Percentiles rank a stretch among this genome's conserved stretches.
phyloP scores from a whole-genome alignment of 2,329 filamentous ascomycete species.

The Alternaria sp. region DNA sequence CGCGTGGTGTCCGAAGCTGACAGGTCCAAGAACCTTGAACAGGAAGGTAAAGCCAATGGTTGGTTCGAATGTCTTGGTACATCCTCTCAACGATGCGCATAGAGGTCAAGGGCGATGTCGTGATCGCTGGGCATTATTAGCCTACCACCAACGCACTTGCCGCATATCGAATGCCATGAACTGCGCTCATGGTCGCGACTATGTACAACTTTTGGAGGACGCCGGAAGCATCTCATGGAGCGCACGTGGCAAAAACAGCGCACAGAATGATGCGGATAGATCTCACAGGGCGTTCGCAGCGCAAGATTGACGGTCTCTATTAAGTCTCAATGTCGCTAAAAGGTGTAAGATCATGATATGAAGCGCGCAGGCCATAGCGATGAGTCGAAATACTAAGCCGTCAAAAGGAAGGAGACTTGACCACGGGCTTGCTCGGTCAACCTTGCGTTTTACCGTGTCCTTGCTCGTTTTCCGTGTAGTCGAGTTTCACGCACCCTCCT shows the following conservation, averaged over 20 bases:
- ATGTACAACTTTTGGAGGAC: neutral
- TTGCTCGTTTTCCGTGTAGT: too few species aligned
- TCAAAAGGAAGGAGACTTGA: neutral
- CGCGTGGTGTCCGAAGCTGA: conserved; percentile 29
- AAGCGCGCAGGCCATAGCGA: neutral
- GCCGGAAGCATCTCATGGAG: neutral
- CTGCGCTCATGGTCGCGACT: neutral
- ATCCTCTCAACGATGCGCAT: conserved; percentile 25
- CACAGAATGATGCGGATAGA: neutral
- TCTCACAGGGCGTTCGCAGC: neutral
- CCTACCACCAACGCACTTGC: conserved; percentile 22
- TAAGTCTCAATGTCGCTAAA: neutral
- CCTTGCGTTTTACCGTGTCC: too few species aligned
- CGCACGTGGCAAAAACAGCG: neutral
- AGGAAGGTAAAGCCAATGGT: conserved; percentile 40
- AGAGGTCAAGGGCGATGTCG: conserved; percentile 33
- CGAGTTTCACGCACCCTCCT: too few species aligned
- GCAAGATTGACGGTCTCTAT: neutral
- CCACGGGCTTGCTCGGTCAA: too few species aligned
- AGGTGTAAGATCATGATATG: neutral
- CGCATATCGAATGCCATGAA: neutral
- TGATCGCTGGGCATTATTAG: conserved; percentile 38
- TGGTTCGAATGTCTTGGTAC: conserved; percentile 35
- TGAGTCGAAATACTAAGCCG: neutral
- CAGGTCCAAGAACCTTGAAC: conserved; percentile 24